Evolutionary conservation across 345 rosid species (phyloP).

Genomic region (Gossypium raimondii): DNA sequence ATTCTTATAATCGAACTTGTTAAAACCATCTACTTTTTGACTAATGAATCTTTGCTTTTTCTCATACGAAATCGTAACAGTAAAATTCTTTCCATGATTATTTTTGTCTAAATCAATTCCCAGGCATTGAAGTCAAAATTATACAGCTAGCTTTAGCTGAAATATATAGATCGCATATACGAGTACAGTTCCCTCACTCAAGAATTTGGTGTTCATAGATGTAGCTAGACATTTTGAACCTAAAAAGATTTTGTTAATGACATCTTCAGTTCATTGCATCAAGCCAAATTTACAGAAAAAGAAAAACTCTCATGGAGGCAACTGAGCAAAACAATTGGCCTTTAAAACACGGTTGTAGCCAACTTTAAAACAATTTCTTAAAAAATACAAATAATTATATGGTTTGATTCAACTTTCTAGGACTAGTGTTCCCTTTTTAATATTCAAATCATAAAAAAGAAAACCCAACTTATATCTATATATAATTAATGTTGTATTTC

Average conservation of each 20-base stretch:
- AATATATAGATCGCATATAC: background rate
- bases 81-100: background rate
- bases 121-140: conserved; percentile 1
- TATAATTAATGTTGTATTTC: background rate
- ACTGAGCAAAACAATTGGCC: too few species aligned
- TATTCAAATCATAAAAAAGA: background rate
- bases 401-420: background rate
- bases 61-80: background rate
- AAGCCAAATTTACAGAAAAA: background rate
- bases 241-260: too few species aligned
- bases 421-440: background rate
- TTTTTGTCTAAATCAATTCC: background rate
- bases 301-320: too few species aligned
- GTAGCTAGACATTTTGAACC: too few species aligned
- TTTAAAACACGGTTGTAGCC: background rate
- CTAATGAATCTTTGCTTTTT: background rate
- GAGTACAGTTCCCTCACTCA: background rate
- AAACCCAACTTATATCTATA: background rate
- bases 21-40: background rate
- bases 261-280: background rate
- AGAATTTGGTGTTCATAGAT: too few species aligned
- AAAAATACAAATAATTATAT: background rate
- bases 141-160: background rate
- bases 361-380: background rate
- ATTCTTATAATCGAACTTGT: conserved; percentile 1